Base-by-base conservation (phyloP, 495 filamentous ascomycete species). In the Sporormia fimetaria region DNA sequence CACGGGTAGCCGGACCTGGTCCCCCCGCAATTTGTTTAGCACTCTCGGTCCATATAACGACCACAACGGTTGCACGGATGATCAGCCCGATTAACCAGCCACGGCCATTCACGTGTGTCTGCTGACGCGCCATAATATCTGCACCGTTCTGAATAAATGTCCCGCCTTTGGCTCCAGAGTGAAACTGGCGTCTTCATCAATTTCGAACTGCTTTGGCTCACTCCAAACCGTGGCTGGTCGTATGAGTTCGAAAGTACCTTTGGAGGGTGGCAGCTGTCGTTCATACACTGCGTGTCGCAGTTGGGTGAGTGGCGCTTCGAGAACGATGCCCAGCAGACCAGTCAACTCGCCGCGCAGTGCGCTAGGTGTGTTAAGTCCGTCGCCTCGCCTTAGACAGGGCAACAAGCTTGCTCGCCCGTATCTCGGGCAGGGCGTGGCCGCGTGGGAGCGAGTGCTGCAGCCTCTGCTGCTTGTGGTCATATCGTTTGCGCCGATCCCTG, bases 1-100 rank as follows among this genome's bases (percentile, higher is more conserved):
- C 37, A 48, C 47, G 47, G 47, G 33, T 36, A 33, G 35, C 30
- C 47, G 41, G 40, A 32, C 39, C 46, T 39, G 39, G 46, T 22
- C 33, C 47, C 47, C 47, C 47, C 47, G 47, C 47, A 51, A 51
- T 51, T 35, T 45, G 40, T 48, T 37, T 35, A 41, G 44, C 47
- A 51, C 40, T 43, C 40, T 40, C 28, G 41, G 20, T 36, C 47
- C 30, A 44, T n/a, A 44, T 44, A 44, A 40, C 36, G 44, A 25
- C 27, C n/a, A 51, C 41, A 43, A 43, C 47, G 47, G 47, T 41
- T 45, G 46, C 47, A 45, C 40, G 33, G 40, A 44, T 50, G 39
- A 51, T 51, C 40, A 35, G 40, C 47, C 47, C 47, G 40, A 35
- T 33, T 40, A 40, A 26, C 35, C 32, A 45, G 29, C 26, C 17